Conservation (phyloP, 495 filamentous ascomycete genomes). For the Lophiostoma macrostomum region DNA sequence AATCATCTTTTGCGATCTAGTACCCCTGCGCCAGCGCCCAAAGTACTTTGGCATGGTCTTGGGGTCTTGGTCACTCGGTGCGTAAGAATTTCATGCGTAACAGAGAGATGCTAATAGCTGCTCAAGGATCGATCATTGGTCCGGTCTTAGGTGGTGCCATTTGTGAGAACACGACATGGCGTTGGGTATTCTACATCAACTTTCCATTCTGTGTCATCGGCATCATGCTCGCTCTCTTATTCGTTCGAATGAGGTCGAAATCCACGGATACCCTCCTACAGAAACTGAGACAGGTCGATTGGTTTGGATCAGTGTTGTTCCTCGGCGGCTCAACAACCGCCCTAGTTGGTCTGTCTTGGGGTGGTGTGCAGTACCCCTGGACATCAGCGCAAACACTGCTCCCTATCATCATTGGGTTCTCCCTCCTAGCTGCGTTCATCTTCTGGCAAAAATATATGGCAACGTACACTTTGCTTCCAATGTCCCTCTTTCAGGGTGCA, state of each 20-base stretch:
- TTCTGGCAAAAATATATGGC: neutral
- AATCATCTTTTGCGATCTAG: slow-evolving; percentile 35
- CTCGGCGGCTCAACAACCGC: slow-evolving; percentile 46
- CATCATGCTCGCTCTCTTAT: slow-evolving; percentile 32
- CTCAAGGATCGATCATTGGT: slow-evolving; percentile 18
- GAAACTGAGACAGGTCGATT: slow-evolving; percentile 53
- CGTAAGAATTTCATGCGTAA: neutral
- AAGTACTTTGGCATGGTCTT: slow-evolving; percentile 39
- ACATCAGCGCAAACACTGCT: slow-evolving; percentile 52
- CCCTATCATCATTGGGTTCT: slow-evolving; percentile 55
- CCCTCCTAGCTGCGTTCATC: too few species aligned
- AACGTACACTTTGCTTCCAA: slow-evolving; percentile 51
- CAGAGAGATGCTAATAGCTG: too few species aligned
- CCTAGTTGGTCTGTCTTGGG: slow-evolving; percentile 56
- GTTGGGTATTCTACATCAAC: slow-evolving; percentile 45
- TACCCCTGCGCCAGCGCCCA: slow-evolving; percentile 41
- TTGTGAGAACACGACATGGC: slow-evolving; percentile 27
- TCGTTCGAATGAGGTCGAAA: slow-evolving; percentile 21
- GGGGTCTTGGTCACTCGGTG: slow-evolving; percentile 42
- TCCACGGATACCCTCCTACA: neutral
- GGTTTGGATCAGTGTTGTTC: slow-evolving; percentile 58
- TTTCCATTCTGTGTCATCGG: slow-evolving; percentile 42
- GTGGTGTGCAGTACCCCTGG: slow-evolving; percentile 55
- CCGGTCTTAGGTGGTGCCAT: slow-evolving; percentile 35
- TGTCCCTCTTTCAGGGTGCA: slow-evolving; percentile 47